Base-by-base conservation (phyloP, 2,329 filamentous ascomycete species). In the Coleophoma cylindrospora region DNA sequence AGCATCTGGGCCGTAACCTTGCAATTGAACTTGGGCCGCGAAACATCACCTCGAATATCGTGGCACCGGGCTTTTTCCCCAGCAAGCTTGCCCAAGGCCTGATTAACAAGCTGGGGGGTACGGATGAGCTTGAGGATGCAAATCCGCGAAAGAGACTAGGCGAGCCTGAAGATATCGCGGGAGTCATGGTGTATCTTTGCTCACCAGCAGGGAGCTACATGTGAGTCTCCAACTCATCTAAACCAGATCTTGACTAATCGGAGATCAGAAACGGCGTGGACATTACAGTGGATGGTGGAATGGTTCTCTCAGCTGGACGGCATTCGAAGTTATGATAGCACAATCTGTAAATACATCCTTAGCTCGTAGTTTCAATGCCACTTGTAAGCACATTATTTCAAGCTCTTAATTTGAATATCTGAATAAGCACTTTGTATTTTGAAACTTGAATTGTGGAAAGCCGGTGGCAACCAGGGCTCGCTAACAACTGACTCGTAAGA, bases 61-160 rank as follows among this genome's bases (percentile, higher is more conserved):
- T 89, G 48, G 81, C 82, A 1, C 85, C 85, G 0, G 84, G 84
- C 0, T 85, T 87, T 65, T 87, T 85, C 66, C 81, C 83, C 2
- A 81, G 76, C 3, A 86, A 86, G 68, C 80, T 88, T 75, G 81
- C 84, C 1, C 76, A 73, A 49, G 84, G 79, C 0, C 61, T 89
- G 40, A 85, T 89, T 66, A 76, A 79, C 51, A 66, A 76, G 56
- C 69, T 74, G 43, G 85, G 85, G 12, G 85, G 85, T 2, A 67
- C 68, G 40, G 70, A 77, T 15, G 67, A 67, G 48, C 54, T 83
- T 38, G 75, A 70, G 21, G 71, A 73, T 45, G 68, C 68, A 40
- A 80, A 73, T 48, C 80, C 80, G 9, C 75, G 81, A 55, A 71
- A 73, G 40, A 66, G 80, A 43, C 60, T 84, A 8, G 81, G 81